Conservation (phyloP, 2,329 filamentous ascomycete species). For the Trichoderma simmonsii region DNA sequence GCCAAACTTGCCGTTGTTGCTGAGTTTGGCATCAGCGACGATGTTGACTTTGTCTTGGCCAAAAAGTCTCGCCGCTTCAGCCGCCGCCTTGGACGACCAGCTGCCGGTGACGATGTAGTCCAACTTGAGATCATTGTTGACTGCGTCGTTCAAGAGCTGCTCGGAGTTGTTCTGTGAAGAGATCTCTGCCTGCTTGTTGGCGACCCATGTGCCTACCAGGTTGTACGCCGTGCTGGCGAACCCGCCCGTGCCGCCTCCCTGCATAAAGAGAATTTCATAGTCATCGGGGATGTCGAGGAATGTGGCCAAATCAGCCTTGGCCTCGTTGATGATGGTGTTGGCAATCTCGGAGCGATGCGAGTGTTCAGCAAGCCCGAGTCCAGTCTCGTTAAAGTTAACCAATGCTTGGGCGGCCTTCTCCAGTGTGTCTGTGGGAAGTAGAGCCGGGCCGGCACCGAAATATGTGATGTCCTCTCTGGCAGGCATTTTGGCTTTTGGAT, state of each 20-base stretch:
- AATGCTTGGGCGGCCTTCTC: conserved; percentile 73
- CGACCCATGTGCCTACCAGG: background rate
- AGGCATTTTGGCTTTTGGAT: conserved; percentile 54
- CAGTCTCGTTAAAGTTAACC: conserved; percentile 75
- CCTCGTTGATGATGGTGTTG: conserved; percentile 71
- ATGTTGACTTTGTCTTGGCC: conserved; percentile 59
- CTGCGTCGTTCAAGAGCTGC: conserved; percentile 57
- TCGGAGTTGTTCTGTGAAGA: background rate
- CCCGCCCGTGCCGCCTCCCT: conserved; percentile 80
- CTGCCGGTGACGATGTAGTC: conserved; percentile 78
- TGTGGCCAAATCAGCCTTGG: conserved; percentile 68
- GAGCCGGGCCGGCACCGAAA: conserved; percentile 89
- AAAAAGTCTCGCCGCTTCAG: conserved; percentile 67
- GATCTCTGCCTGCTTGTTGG: background rate
- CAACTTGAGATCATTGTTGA: conserved; percentile 69
- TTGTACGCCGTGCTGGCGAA: conserved; percentile 46
- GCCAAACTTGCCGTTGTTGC: conserved; percentile 77
- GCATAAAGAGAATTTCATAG: conserved; percentile 87
- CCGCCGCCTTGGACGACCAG: conserved; percentile 83
- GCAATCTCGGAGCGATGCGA: conserved; percentile 82
- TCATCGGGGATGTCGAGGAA: conserved; percentile 80
- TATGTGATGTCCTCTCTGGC: conserved; percentile 73
- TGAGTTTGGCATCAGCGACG: conserved; percentile 62
- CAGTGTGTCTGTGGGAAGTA: conserved; percentile 76
- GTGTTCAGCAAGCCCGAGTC: conserved; percentile 74